A percentile compares a stretch with the other conserved stretches of the same genome.
Evolutionary conservation across 257 asterid species (phyloP).

Genomic region (Solanum pimpinellifolium): DNA sequence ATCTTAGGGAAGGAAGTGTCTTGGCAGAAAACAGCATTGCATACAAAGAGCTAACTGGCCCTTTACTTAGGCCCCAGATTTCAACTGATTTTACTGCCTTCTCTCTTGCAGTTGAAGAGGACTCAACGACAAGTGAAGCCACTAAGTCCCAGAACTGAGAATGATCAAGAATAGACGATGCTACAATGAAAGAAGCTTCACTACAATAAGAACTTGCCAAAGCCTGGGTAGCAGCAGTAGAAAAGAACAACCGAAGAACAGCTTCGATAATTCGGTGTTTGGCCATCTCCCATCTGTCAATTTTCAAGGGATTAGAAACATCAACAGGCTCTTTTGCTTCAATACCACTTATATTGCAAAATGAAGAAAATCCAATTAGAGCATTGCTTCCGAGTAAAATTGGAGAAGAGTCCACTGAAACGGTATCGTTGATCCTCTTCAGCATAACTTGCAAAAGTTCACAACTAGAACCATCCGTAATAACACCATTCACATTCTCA

Average conservation of each 20-base stretch:
- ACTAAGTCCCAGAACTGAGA: conserved; percentile 77
- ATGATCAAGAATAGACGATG: conserved; percentile 61
- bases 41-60: conserved; percentile 72
- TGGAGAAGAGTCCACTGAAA: conserved; percentile 35
- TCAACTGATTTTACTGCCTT: conserved; percentile 83
- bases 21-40: conserved; percentile 65
- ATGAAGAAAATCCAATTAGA: conserved; percentile 63
- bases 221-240: conserved; percentile 77
- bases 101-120: conserved; percentile 79
- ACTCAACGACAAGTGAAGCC: conserved; percentile 57
- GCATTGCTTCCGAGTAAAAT: conserved; percentile 72
- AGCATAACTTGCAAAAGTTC: conserved; percentile 27
- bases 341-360: conserved; percentile 28
- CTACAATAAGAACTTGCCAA: conserved; percentile 32
- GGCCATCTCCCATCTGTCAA: conserved; percentile 63
- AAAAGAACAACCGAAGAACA: conserved; percentile 77
- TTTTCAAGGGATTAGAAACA: conserved; percentile 28
- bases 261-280: conserved; percentile 75
- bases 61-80: conserved; percentile 91
- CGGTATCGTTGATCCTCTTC: conserved; percentile 31
- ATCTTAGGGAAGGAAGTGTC: conserved; percentile 72
- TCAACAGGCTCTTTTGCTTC: conserved; percentile 30
- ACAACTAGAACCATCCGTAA: conserved; percentile 16
- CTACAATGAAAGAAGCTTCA: conserved; percentile 59
- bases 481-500: conserved; percentile 52